A percentile compares a stretch with the other conserved stretches of the same genome.
Evolutionary conservation across 140 eudicot genomes (phyloP).

Genomic region (Senecio squalidus): DNA sequence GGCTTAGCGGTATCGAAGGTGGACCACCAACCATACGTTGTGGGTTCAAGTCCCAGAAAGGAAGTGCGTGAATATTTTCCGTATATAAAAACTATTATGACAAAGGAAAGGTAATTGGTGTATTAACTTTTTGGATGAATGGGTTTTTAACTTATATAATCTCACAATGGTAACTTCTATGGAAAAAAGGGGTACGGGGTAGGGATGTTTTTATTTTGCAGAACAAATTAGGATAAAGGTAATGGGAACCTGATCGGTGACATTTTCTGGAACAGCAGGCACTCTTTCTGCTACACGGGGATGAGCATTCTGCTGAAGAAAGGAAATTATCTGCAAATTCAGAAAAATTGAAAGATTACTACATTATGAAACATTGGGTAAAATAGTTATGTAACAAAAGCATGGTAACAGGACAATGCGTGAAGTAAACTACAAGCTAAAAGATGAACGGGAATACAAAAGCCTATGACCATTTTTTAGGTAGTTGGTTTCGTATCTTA

Average conservation of each 20-base stretch:
- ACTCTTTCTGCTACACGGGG: slow-evolving; percentile 87
- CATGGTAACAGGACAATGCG: too few relatives aligned
- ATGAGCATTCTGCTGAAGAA: slow-evolving; percentile 98
- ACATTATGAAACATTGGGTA: neutral
- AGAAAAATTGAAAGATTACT: slow-evolving; percentile 8
- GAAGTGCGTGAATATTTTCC: too few relatives aligned
- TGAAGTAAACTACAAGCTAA: neutral
- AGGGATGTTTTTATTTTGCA: neutral
- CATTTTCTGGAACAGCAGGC: slow-evolving; percentile 94
- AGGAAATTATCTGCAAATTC: slow-evolving; percentile 66
- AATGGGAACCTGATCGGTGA: slow-evolving; percentile 78
- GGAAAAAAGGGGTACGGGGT: neutral
- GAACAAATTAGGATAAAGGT: neutral
- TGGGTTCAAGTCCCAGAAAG: too few relatives aligned
- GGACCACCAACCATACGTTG: too few relatives aligned
- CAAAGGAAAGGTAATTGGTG: too few relatives aligned
- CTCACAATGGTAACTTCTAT: neutral
- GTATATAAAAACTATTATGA: too few relatives aligned
- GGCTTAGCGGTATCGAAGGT: too few relatives aligned
- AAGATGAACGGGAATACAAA: neutral
- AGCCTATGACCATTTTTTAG: neutral
- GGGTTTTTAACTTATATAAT: too few relatives aligned
- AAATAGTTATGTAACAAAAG: neutral
- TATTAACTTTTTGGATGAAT: too few relatives aligned
- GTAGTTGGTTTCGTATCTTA: neutral